Evolutionary conservation across 305 asterid species (phyloP).

Genomic region (Nicotiana rustica): DNA sequence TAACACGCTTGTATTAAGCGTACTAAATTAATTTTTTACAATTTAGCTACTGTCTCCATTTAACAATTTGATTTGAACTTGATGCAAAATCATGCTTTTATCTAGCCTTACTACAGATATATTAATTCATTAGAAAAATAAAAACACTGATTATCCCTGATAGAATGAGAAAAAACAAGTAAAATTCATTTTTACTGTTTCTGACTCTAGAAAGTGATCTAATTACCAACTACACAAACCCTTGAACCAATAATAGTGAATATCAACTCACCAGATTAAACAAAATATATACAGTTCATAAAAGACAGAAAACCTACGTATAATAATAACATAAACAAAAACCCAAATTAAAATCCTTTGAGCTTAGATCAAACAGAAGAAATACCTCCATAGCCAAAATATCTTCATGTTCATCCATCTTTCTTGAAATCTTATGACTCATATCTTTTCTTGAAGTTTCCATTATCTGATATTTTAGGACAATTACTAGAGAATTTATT

Average conservation of each 20-base stretch:
- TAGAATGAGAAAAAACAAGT: neutral
- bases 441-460: slow-evolving; percentile 16
- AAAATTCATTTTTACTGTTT: neutral
- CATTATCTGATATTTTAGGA: slow-evolving; percentile 29
- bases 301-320: neutral
- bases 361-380: neutral
- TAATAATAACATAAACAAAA: neutral
- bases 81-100: slow-evolving; percentile 5
- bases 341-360: neutral
- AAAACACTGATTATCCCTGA: neutral
- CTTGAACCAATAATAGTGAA: neutral
- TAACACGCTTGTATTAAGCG: neutral
- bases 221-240: slow-evolving; percentile 3
- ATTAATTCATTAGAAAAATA: neutral
- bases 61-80: neutral
- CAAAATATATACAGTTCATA: neutral
- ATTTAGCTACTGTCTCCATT: neutral
- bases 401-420: slow-evolving; percentile 45
- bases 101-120: neutral
- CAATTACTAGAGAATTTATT: neutral
- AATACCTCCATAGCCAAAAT: slow-evolving; percentile 55
- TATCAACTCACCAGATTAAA: neutral
- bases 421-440: slow-evolving; percentile 34
- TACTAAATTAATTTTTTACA: too few relatives aligned
- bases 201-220: neutral